These are phyloP conservation scores for Auricularia sp. DNA, from an alignment of 768 basidiomycete genomes.

Conservation along the genomic window DNA sequence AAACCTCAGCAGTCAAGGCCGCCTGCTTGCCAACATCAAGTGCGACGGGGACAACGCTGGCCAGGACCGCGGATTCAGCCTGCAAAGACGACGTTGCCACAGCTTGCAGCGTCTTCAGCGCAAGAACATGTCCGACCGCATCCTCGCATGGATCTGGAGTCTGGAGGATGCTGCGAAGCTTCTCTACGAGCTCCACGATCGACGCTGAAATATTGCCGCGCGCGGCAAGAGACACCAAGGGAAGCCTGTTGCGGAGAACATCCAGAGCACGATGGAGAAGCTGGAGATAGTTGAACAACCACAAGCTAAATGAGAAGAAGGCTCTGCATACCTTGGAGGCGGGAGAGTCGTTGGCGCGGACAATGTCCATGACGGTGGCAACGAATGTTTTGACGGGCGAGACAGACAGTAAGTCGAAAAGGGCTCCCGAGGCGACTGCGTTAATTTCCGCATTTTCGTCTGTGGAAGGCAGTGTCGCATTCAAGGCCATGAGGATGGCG, in stretches of 20 bases:
- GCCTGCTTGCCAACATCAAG: conserved; percentile 39
- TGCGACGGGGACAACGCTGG: conserved; percentile 48
- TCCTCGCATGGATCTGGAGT: background rate
- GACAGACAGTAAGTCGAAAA: background rate
- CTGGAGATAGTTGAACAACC: background rate
- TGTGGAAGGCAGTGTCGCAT: background rate
- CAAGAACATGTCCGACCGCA: background rate
- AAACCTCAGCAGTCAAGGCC: conserved; percentile 29
- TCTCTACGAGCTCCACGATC: background rate
- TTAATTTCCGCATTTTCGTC: background rate
- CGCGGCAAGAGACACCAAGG: background rate
- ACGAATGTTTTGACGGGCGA: background rate
- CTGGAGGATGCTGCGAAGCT: background rate
- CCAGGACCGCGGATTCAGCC: conserved; percentile 59
- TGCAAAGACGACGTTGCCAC: conserved; percentile 47
- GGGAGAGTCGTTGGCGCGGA: background rate
- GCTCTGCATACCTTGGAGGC: background rate
- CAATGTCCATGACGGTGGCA: background rate
- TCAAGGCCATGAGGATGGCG: background rate
- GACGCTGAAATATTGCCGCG: background rate
- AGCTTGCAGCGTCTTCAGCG: conserved; percentile 45
- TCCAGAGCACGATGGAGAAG: background rate
- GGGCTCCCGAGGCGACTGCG: background rate
- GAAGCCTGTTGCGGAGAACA: background rate
- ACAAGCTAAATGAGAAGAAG: background rate